Conservation (phyloP, 768 basidiomycete genomes). For the Boletus edulis region DNA sequence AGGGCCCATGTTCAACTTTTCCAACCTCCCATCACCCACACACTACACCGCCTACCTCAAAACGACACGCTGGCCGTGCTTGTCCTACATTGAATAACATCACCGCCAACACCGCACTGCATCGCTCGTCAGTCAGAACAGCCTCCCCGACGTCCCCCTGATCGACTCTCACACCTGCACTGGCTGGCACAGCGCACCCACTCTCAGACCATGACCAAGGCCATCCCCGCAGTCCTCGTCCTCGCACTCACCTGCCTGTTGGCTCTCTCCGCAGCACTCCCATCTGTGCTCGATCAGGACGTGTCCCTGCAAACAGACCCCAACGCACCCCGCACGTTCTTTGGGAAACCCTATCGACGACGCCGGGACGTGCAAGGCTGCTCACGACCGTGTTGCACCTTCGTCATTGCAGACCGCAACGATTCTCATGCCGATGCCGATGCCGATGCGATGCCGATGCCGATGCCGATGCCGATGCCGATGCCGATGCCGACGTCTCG, state of each 20-base stretch:
- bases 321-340: conserved; percentile 12
- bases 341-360: conserved; percentile 12
- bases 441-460: background rate
- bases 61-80: conserved; percentile 16
- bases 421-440: background rate
- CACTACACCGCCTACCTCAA: background rate
- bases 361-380: background rate
- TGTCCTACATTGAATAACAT: background rate
- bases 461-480: too few relatives aligned
- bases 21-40: background rate
- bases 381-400: background rate
- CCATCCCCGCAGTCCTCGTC: background rate
- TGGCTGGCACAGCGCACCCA: background rate
- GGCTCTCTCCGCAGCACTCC: conserved; percentile 7
- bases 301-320: background rate
- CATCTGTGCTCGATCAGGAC: background rate
- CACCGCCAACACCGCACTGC: background rate
- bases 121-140: background rate
- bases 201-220: conserved; percentile 1
- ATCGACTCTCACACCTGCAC: background rate
- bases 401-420: background rate
- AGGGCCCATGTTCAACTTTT: background rate
- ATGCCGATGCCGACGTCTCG: background rate
- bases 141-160: background rate
- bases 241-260: conserved; percentile 13